phyloP scores from a whole-genome alignment of 345 rosid species.

The Anastatica hierochuntica region DNA sequence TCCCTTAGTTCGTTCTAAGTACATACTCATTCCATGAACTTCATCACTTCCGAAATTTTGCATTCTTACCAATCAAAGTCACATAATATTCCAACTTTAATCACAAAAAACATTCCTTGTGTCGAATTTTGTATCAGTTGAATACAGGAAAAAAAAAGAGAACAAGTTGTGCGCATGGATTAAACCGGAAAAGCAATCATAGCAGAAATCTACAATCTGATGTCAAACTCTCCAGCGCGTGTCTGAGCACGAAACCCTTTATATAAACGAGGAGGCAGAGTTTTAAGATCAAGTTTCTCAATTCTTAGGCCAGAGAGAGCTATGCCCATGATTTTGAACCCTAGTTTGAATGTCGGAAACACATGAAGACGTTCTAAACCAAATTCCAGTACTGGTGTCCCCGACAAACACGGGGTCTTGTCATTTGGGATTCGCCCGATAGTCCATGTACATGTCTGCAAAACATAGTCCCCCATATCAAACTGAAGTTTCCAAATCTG shows the following conservation, averaged over 20 bases:
- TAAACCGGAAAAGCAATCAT: too few species aligned
- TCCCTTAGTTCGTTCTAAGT: too few species aligned
- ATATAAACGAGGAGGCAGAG: constrained; percentile 55
- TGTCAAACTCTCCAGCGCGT: constrained; percentile 69
- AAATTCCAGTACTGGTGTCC: constrained; percentile 47
- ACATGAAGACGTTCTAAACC: constrained; percentile 70
- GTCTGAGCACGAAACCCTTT: constrained; percentile 92
- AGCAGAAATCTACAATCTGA: constrained; percentile 49
- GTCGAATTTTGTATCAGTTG: too few species aligned
- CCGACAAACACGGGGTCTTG: constrained; percentile 68
- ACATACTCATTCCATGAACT: too few species aligned
- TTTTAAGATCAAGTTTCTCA: constrained; percentile 64
- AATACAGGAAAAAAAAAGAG: too few species aligned
- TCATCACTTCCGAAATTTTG: too few species aligned
- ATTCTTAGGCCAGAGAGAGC: constrained; percentile 84
- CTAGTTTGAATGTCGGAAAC: constrained; percentile 62
- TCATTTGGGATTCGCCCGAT: constrained; percentile 82
- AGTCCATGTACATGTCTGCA: constrained; percentile 79
- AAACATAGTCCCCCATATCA: not conserved
- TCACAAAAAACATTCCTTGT: too few species aligned
- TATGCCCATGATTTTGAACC: constrained; percentile 76
- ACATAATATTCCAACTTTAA: too few species aligned
- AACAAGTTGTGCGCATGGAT: too few species aligned
- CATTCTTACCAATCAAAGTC: too few species aligned
- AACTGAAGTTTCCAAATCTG: not conserved